Base-by-base conservation (phyloP, 2,329 filamentous ascomycete genomes). In the Trichophyton benhamiae region DNA sequence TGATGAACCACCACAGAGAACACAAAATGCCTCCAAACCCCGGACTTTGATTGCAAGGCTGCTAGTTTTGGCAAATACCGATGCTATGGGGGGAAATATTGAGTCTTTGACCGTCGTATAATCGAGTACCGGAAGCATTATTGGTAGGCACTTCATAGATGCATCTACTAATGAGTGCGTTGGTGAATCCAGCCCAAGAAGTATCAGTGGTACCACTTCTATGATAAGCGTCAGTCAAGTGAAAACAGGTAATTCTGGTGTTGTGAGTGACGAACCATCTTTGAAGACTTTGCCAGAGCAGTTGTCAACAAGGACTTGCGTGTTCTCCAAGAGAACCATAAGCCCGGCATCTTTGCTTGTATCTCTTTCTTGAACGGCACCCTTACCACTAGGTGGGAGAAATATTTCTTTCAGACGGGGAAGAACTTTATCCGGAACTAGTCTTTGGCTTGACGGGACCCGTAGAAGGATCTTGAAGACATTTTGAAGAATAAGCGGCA, bases 61-160 rank as follows among this genome's bases (percentile, higher is more conserved):
- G 71, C 84, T 95, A 0, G 94, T 99, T 71, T 88, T 92, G 67
- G 87, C 91, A 71, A 99, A 99, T 0, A 96, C 94, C 7, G 82
- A 78, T 1, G 92, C 89, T 65, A 99, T 88, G 0, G 95, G 86
- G 0, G 94, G 94, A 72, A 99, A 99, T 0, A 99, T 81, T 65
- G 97, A 92, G 68, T 95, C 94, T 74, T 97, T 99, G 68, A 96
- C 91, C 0, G 92, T 97, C 66, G 87, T 95, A 67, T 96, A 97
- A 74, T 99, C 94, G 6, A 99, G 83, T 2, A 94, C 84, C 0
- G 91, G 89, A 3, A 97, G 77, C n/a, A 96, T 83, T 0, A 84
- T 80, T 1, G 90, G 87, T 3, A 99, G 76, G 30, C 87, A 88
- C 58, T 87, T 83, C 13, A 99, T 79, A 2, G 91, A 87, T 3